phyloP scores from a whole-genome alignment of 1,284 basidiomycete genomes.

The Testicularia cyperi region DNA sequence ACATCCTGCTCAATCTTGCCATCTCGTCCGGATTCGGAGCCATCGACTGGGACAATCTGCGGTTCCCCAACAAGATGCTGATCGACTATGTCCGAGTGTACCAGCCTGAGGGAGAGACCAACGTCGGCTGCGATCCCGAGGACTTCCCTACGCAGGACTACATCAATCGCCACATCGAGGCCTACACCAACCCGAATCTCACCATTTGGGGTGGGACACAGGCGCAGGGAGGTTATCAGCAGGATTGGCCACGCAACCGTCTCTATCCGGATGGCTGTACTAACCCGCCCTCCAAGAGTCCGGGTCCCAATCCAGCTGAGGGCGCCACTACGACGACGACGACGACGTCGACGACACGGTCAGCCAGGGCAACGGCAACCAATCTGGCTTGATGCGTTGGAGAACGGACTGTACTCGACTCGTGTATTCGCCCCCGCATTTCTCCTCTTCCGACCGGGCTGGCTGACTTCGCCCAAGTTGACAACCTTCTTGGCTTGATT shows the following conservation, averaged over 20 bases:
- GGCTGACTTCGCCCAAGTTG: too few relatives aligned
- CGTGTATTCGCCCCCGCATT: too few relatives aligned
- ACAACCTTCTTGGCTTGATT: too few relatives aligned
- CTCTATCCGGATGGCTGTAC: constrained; percentile 38
- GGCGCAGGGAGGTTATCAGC: constrained; percentile 45
- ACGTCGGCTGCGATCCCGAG: constrained; percentile 52
- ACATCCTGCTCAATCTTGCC: constrained; percentile 54
- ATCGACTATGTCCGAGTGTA: constrained; percentile 54
- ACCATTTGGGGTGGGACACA: constrained; percentile 50
- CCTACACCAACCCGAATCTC: constrained; percentile 47
- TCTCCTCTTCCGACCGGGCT: too few relatives aligned
- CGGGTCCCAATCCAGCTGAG: constrained; percentile 21
- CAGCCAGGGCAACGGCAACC: too few relatives aligned
- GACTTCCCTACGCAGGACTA: constrained; percentile 66
- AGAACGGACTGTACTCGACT: too few relatives aligned
- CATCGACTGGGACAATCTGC: constrained; percentile 24
- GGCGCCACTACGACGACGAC: background rate
- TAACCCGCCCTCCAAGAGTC: constrained; percentile 31
- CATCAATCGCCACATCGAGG: constrained; percentile 61
- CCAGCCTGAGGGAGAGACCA: constrained; percentile 45
- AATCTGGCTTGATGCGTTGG: too few relatives aligned
- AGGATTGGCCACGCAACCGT: constrained; percentile 49
- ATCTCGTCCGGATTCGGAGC: constrained; percentile 46
- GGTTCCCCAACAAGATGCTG: constrained; percentile 41
- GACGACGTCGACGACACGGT: too few relatives aligned